Percentiles rank a stretch among this genome's conserved stretches.
phyloP scores from a whole-genome alignment of 1,139 yeast genomes.

The Dujonia santamariae region DNA sequence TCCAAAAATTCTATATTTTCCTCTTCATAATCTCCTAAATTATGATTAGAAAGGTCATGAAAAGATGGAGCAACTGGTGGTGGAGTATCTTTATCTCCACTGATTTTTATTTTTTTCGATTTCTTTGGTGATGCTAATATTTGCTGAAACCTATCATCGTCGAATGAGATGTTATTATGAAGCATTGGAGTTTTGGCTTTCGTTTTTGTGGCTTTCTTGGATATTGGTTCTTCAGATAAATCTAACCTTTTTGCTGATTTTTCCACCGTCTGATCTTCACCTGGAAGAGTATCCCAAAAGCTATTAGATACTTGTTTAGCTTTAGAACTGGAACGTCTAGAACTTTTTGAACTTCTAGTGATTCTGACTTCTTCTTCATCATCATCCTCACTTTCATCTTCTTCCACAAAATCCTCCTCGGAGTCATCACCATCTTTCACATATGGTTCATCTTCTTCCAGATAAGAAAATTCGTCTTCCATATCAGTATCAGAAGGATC shows the following conservation, averaged over 20 bases:
- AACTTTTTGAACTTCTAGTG: slow-evolving; percentile 1
- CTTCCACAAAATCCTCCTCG: too few relatives aligned
- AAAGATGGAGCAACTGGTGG: slow-evolving; percentile 7
- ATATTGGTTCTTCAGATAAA: not conserved
- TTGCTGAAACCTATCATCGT: slow-evolving; percentile 11
- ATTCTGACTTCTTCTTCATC: not conserved
- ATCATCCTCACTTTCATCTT: not conserved
- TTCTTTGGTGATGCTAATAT: slow-evolving; percentile 13
- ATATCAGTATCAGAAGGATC: too few relatives aligned
- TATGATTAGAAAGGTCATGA: slow-evolving; percentile 29
- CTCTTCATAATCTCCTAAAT: slow-evolving; percentile 37
- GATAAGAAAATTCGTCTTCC: too few relatives aligned
- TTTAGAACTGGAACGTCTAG: not conserved
- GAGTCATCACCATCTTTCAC: too few relatives aligned
- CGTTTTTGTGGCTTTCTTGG: not conserved
- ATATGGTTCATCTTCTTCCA: too few relatives aligned
- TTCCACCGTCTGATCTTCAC: too few relatives aligned
- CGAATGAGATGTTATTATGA: slow-evolving; percentile 9
- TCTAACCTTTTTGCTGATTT: not conserved
- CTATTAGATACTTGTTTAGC: not conserved
- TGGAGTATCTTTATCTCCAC: slow-evolving; percentile 7
- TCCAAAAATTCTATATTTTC: slow-evolving; percentile 27
- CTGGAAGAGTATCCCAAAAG: not conserved
- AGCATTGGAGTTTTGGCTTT: not conserved
- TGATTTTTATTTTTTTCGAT: slow-evolving; percentile 17